phyloP scores from a whole-genome alignment of 495 filamentous ascomycete genomes.

The Tuber brumale region DNA sequence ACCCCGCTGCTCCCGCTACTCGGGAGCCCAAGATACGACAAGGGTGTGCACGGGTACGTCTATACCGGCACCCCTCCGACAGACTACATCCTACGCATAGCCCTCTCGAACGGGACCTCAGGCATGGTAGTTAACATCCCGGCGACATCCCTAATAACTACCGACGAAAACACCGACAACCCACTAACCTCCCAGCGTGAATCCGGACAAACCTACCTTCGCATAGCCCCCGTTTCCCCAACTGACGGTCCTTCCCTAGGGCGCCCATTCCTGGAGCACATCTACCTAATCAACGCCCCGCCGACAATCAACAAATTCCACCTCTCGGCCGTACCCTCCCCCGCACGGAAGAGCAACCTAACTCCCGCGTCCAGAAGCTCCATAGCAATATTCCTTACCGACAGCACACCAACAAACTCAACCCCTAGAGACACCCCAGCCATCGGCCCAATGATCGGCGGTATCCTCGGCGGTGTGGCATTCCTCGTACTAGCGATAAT shows the following conservation, averaged over 20 bases:
- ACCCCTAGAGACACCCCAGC: constrained; percentile 6
- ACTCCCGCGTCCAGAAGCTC: constrained; percentile 31
- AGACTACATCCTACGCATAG: constrained; percentile 34
- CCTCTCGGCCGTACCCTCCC: constrained; percentile 32
- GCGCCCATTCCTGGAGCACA: constrained; percentile 36
- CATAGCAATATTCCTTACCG: constrained; percentile 24
- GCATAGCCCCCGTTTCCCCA: constrained; percentile 28
- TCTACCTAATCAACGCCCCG: constrained; percentile 37
- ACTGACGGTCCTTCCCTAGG: constrained; percentile 32
- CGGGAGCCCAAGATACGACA: constrained; percentile 29
- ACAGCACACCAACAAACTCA: neutral
- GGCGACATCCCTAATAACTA: constrained; percentile 32
- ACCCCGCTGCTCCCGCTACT: constrained; percentile 31
- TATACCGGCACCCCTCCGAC: constrained; percentile 23
- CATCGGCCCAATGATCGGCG: constrained; percentile 37
- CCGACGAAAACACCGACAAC: constrained; percentile 28
- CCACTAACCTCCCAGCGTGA: constrained; percentile 32
- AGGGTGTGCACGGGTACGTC: constrained; percentile 33
- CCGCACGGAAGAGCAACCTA: constrained; percentile 19
- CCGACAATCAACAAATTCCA: constrained; percentile 33
- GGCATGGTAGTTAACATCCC: constrained; percentile 26
- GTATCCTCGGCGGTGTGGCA: constrained; percentile 33
- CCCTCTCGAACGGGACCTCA: constrained; percentile 32
- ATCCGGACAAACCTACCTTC: constrained; percentile 34
- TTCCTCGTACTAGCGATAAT: constrained; percentile 19